phyloP scores from a whole-genome alignment of 805 yeast genomes.

The Pichia rugopelliculosa region DNA sequence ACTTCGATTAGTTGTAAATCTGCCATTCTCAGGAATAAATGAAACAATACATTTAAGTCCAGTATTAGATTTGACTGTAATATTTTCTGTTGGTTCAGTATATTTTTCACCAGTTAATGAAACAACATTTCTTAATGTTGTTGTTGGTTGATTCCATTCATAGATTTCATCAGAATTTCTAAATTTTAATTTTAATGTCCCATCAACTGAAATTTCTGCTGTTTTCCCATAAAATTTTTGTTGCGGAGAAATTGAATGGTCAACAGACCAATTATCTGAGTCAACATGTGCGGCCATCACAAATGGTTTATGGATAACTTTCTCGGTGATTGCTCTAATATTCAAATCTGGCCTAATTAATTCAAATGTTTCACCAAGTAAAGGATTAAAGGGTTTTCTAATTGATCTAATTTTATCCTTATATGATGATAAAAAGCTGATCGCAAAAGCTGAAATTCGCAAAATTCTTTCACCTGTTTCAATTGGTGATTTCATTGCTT shows the following conservation, averaged over 20 bases:
- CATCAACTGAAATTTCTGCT: constrained; percentile 72
- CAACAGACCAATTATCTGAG: constrained; percentile 57
- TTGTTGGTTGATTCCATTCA: constrained; percentile 77
- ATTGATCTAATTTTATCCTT: constrained; percentile 68
- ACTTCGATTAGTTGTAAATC: constrained; percentile 79
- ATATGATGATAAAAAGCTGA: constrained; percentile 61
- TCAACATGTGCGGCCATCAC: constrained; percentile 77
- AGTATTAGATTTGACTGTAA: constrained; percentile 59
- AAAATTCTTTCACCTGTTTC: constrained; percentile 52
- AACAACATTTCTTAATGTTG: constrained; percentile 74
- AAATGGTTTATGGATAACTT: constrained; percentile 76
- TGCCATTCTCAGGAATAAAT: constrained; percentile 66
- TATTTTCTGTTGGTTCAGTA: constrained; percentile 71
- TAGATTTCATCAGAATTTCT: constrained; percentile 57
- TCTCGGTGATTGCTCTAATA: constrained; percentile 69
- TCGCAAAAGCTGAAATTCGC: constrained; percentile 75
- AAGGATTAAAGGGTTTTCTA: constrained; percentile 92
- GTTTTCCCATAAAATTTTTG: constrained; percentile 96
- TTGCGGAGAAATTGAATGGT: constrained; percentile 59
- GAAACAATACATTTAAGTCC: constrained; percentile 65
- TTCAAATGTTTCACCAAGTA: constrained; percentile 90
- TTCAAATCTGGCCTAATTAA: constrained; percentile 79
- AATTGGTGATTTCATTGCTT: constrained; percentile 44
- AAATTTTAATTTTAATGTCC: constrained; percentile 52
- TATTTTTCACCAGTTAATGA: constrained; percentile 81